Evolutionary conservation across 83 land plant genomes (phyloP).

Genomic region (Isoetes engelmannii): DNA sequence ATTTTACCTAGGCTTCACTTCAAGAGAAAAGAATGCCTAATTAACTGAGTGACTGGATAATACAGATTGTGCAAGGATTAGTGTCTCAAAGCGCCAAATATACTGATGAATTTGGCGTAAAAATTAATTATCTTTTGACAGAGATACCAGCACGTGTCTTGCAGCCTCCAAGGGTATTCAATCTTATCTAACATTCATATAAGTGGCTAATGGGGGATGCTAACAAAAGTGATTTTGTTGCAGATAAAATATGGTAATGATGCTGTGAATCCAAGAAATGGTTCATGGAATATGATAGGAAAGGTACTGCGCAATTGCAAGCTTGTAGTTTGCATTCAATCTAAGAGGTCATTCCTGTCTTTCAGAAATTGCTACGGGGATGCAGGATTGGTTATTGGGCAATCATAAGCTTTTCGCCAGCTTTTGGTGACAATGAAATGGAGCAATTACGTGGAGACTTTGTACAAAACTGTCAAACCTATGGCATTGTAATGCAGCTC

Average conservation of each 20-base stretch:
- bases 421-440: constrained; percentile 5
- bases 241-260: constrained; percentile 10
- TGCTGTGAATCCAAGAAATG: constrained; percentile 13
- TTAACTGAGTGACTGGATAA: no score
- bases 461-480: background rate
- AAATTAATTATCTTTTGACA: constrained; percentile 12
- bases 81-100: background rate
- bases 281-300: constrained; percentile 26
- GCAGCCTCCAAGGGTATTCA: constrained; percentile 16
- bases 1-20: no score
- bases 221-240: background rate
- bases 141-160: constrained; percentile 20
- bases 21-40: no score
- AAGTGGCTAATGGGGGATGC: background rate
- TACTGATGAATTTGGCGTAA: constrained; percentile 18
- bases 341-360: background rate
- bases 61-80: background rate
- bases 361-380: constrained; percentile 17
- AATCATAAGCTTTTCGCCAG: constrained; percentile 9
- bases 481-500: constrained; percentile 20
- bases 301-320: constrained; percentile 5
- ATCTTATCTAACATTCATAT: background rate
- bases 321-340: background rate
- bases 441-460: background rate
- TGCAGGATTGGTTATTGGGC: constrained; percentile 5